These are phyloP conservation scores for Cnidoscolus chayamansa DNA, from an alignment of 441 rosid species.

Conservation along the genomic window DNA sequence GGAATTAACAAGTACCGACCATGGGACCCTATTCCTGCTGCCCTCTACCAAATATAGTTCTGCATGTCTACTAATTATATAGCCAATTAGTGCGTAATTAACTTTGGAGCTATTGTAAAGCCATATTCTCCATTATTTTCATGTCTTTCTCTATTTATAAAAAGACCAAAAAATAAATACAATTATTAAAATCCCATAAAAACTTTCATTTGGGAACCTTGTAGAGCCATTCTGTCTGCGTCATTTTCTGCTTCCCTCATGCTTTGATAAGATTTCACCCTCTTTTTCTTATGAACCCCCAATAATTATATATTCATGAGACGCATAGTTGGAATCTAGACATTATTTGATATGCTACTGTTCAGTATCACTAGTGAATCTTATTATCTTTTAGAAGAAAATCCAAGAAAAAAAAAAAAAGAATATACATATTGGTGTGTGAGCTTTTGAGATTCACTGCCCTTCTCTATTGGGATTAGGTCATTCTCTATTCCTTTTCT, in stretches of 20 bases:
- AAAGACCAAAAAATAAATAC: neutral
- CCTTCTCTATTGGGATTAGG: neutral
- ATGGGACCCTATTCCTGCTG: too few relatives aligned
- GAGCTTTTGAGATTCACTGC: neutral
- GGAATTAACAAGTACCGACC: too few relatives aligned
- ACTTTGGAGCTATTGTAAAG: slow-evolving; percentile 4
- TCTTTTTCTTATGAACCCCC: too few relatives aligned
- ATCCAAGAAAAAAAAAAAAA: slow-evolving; percentile 8
- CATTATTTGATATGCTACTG: neutral
- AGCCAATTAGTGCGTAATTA: neutral
- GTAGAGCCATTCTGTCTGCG: neutral
- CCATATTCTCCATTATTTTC: neutral
- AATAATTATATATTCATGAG: neutral
- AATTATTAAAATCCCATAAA: too few relatives aligned
- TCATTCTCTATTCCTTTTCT: neutral
- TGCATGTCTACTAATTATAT: too few relatives aligned
- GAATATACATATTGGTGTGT: neutral
- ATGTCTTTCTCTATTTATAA: neutral
- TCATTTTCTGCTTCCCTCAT: neutral
- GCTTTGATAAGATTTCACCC: too few relatives aligned
- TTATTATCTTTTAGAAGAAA: slow-evolving; percentile 8
- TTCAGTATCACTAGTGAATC: slow-evolving; percentile 22
- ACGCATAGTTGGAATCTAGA: neutral
- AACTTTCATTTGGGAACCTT: neutral
- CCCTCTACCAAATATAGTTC: too few relatives aligned